phyloP scores from a whole-genome alignment of 805 yeast species.

The Tetrapisispora arboricola region DNA sequence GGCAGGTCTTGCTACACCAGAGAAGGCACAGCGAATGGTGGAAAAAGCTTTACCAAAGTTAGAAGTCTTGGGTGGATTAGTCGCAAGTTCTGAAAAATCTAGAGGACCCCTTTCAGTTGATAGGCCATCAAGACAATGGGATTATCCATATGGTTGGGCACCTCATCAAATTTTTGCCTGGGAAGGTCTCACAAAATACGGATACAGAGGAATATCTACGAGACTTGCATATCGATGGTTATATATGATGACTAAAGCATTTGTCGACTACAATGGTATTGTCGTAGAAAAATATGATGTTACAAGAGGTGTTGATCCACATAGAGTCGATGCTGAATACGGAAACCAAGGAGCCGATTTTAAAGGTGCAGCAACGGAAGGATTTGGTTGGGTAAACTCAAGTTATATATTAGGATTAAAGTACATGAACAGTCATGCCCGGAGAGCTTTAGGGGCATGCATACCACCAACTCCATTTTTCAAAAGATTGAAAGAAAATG shows the following conservation, averaged over 20 bases:
- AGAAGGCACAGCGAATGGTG: conserved; percentile 61
- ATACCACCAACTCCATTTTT: conserved; percentile 64
- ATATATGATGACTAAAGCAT: conserved; percentile 77
- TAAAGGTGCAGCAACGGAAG: conserved; percentile 89
- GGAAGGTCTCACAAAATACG: conserved; percentile 73
- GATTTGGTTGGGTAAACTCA: conserved; percentile 98
- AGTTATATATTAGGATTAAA: conserved; percentile 67
- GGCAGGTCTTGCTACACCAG: conserved; percentile 58
- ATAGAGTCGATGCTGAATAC: conserved; percentile 87
- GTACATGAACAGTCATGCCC: conserved; percentile 53
- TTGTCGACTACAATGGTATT: conserved; percentile 86
- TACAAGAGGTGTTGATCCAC: conserved; percentile 72
- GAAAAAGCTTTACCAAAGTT: conserved; percentile 50
- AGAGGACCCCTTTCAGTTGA: conserved; percentile 60
- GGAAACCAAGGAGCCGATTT: conserved; percentile 94
- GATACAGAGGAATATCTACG: conserved; percentile 50
- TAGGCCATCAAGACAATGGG: conserved; percentile 95
- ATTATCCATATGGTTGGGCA: conserved; percentile 97
- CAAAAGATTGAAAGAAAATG: conserved; percentile 34
- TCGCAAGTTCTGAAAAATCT: conserved; percentile 66
- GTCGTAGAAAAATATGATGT: conserved; percentile 95
- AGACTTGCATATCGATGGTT: conserved; percentile 82
- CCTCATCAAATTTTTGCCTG: conserved; percentile 95
- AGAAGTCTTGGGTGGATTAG: conserved; percentile 84
- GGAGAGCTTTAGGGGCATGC: conserved; percentile 68